Evolutionary conservation across 192 early-diverging fungal genomes (phyloP), one percentile per base, ranked within the genome.

Genomic region (Phlyctochytrium bullatum): DNA sequence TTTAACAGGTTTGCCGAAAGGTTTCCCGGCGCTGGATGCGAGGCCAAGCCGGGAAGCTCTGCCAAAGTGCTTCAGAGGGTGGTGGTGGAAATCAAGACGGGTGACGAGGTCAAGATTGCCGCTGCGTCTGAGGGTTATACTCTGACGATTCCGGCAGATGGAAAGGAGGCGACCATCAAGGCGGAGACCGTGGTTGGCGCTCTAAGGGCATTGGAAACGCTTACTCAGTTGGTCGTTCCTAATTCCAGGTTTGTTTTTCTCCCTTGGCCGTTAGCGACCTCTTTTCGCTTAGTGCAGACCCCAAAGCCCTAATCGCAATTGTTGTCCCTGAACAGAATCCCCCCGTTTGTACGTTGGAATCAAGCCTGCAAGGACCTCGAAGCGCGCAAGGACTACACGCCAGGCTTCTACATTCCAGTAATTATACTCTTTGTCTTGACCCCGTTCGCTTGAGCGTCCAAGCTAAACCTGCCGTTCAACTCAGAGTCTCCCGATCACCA

Each of bases 171-270:
- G 2, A 52, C 32, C 6, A 78, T 91, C 59, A 76, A 67, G 25
- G 80, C 91, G 10, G 67, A 74, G 28, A 86, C 85, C 2, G 72
- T 84, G 51, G 86, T 81, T 34, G 91, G 91, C 25, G 91, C 90
- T 14, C 66, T 92, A 50, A 86, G 86, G 47, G 89, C 79, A 2
- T 73, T 92, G 2, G 88, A 89, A 70, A 91, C 89, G 4, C 83
- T 88, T 56, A 80, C 83, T 27, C 92, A 93, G 66, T 59, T 93
- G 29, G 53, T 90, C 52, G 72, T 23, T 31, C 34, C 60, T 6
- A 47, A 47, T 47, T 14, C 40, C 40, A 47, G 6, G 40, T 47
- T 6, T 6, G 40, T 47, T 47, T 47, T 47, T 47, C 6, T 47
- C 40, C 40, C 10, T 47, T 6, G 40, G 6, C 40, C 20, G n/a